Percentiles rank a stretch among this genome's conserved stretches.
phyloP scores from a whole-genome alignment of 73 alveolate species.

The Diophrys sp. region DNA sequence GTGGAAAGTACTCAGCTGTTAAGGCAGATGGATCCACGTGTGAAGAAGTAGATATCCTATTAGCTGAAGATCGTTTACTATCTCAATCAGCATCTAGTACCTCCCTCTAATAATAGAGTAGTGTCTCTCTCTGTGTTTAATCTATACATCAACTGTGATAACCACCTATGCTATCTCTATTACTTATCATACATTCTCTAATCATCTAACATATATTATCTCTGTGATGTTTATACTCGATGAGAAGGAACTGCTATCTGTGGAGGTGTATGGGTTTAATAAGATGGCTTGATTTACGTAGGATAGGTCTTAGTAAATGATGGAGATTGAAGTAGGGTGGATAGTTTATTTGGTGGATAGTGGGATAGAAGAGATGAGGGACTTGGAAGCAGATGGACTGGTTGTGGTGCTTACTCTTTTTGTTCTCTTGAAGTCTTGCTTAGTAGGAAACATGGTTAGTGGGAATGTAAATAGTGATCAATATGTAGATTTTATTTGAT shows the following conservation, averaged over 20 bases:
- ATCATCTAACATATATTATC: conserved; percentile 40
- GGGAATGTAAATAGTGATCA: too few species aligned
- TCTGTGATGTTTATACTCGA: conserved; percentile 47
- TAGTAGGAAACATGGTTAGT: too few species aligned
- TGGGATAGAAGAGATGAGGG: conserved; percentile 73
- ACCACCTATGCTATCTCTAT: conserved; percentile 41
- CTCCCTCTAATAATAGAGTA: conserved; percentile 69
- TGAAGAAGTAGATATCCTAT: conserved; percentile 66
- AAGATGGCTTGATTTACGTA: conserved; percentile 19
- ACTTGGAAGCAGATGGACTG: conserved; percentile 41
- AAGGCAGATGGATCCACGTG: conserved; percentile 73
- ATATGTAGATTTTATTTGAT: too few species aligned
- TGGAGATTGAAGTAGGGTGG: conserved; percentile 46
- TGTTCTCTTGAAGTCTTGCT: too few species aligned
- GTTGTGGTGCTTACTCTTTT: too few species aligned
- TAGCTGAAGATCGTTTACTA: conserved; percentile 67
- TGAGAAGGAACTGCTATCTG: conserved; percentile 61
- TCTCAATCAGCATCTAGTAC: conserved; percentile 50
- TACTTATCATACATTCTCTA: conserved; percentile 29
- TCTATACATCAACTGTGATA: conserved; percentile 52
- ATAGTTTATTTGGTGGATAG: conserved; percentile 62
- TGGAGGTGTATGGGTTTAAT: conserved; percentile 28
- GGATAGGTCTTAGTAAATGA: conserved; percentile 19
- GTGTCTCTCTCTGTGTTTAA: conserved; percentile 56
- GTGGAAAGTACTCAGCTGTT: conserved; percentile 70